phyloP scores from a whole-genome alignment of 768 basidiomycete species.

The Boletus subcaerulescens region DNA sequence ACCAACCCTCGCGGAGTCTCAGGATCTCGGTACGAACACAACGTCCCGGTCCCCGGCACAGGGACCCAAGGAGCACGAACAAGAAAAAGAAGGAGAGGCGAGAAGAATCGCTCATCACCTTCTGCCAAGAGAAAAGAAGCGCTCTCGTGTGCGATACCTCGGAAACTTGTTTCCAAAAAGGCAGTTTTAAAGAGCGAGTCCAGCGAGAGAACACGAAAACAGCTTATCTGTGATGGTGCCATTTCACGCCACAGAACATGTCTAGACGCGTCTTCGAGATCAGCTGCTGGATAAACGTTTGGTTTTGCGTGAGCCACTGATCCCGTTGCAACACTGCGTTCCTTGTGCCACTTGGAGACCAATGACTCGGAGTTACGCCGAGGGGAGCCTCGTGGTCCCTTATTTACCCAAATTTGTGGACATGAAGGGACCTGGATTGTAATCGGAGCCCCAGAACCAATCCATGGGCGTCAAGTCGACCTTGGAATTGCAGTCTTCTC shows the following conservation, averaged over 20 bases:
- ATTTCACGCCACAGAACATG: not conserved
- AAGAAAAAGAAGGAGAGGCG: not conserved
- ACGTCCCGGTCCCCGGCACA: not conserved
- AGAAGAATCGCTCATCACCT: not conserved
- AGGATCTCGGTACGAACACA: not conserved
- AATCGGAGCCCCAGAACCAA: not conserved
- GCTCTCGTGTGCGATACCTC: not conserved
- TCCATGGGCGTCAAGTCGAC: not conserved
- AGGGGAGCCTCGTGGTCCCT: constrained; percentile 17
- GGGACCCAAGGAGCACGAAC: not conserved
- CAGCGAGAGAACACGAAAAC: not conserved
- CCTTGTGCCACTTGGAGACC: constrained; percentile 3
- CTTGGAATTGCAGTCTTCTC: not conserved
- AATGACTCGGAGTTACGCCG: not conserved
- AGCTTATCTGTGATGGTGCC: constrained; percentile 18
- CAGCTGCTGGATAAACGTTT: constrained; percentile 14
- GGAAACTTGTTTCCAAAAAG: not conserved
- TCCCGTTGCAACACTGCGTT: not conserved
- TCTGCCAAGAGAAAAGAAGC: too few relatives aligned
- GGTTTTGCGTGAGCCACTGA: too few relatives aligned
- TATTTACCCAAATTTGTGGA: constrained; percentile 2
- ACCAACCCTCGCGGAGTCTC: not conserved
- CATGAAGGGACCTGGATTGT: not conserved
- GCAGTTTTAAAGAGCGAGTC: not conserved
- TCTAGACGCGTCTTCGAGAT: constrained; percentile 21